Evolutionary conservation across 1,139 yeast species (phyloP).

Genomic region (Saccharomyces pastorianus): DNA sequence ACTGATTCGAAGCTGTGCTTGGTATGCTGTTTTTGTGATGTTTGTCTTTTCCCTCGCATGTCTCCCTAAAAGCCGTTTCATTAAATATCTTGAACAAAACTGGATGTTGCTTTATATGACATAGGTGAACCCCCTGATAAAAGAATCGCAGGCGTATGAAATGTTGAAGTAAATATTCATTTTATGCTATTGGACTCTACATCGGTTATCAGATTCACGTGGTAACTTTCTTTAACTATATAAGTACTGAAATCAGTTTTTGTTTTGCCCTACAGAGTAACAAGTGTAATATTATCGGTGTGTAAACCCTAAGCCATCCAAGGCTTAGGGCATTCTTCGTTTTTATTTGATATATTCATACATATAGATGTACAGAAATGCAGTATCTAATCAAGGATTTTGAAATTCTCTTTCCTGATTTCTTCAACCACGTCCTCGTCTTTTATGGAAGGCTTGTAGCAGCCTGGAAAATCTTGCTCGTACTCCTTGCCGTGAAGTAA

Average conservation of each 20-base stretch:
- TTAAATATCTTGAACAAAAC: background rate
- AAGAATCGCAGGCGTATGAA: background rate
- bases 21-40: background rate
- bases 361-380: background rate
- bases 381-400: background rate
- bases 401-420: slow-evolving; percentile 12
- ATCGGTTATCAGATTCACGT: no score
- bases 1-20: background rate
- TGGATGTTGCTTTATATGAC: background rate
- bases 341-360: background rate
- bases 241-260: no score
- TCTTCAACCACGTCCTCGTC: slow-evolving; percentile 12
- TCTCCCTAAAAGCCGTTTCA: background rate
- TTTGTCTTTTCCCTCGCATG: background rate
- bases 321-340: background rate
- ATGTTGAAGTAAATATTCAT: no score
- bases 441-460: slow-evolving; percentile 7
- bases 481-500: slow-evolving; percentile 8
- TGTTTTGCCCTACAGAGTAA: no score
- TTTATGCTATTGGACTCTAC: no score
- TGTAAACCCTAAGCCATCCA: no score
- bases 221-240: no score
- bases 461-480: slow-evolving; percentile 8
- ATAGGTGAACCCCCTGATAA: background rate
- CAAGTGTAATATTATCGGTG: no score